Percentiles rank a stretch among this genome's conserved stretches.
Conservation (phyloP, 352 stramenopile genomes). For the Phytophthora hybrid region DNA sequence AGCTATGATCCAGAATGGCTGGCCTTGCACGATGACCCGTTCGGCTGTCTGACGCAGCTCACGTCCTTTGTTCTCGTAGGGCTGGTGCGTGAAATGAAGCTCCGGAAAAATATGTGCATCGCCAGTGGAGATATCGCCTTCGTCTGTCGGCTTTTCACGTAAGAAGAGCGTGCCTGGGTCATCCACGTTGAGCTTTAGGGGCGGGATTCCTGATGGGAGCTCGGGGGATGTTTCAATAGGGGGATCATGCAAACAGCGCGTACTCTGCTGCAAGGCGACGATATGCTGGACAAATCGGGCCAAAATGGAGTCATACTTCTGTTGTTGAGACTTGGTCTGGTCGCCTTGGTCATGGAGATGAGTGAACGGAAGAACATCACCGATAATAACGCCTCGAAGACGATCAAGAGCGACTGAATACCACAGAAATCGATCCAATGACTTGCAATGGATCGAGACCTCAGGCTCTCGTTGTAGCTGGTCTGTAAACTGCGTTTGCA, state of each 20-base stretch:
- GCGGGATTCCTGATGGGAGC: conserved; percentile 47
- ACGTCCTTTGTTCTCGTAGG: conserved; percentile 26
- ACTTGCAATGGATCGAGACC: background rate
- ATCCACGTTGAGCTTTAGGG: conserved; percentile 48
- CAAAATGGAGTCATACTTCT: conserved; percentile 31
- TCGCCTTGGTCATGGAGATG: background rate
- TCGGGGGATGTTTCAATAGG: conserved; percentile 25
- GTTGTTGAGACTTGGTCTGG: background rate
- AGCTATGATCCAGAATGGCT: conserved; percentile 51
- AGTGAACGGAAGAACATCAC: conserved; percentile 21
- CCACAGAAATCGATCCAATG: conserved; percentile 28
- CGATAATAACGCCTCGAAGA: conserved; percentile 46
- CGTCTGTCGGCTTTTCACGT: conserved; percentile 25
- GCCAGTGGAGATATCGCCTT: conserved; percentile 54
- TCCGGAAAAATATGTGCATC: conserved; percentile 58
- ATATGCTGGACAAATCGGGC: conserved; percentile 42
- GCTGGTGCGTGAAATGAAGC: background rate
- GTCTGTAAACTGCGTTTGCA: conserved; percentile 9
- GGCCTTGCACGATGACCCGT: conserved; percentile 29
- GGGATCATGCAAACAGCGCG: conserved; percentile 10
- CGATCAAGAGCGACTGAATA: conserved; percentile 55
- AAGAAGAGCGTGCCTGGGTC: conserved; percentile 52
- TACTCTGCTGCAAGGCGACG: conserved; percentile 36
- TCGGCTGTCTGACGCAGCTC: conserved; percentile 53
- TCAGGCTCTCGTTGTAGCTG: conserved; percentile 12